Conservation (phyloP, 1,284 basidiomycete species). For the Pascua guehoae region DNA sequence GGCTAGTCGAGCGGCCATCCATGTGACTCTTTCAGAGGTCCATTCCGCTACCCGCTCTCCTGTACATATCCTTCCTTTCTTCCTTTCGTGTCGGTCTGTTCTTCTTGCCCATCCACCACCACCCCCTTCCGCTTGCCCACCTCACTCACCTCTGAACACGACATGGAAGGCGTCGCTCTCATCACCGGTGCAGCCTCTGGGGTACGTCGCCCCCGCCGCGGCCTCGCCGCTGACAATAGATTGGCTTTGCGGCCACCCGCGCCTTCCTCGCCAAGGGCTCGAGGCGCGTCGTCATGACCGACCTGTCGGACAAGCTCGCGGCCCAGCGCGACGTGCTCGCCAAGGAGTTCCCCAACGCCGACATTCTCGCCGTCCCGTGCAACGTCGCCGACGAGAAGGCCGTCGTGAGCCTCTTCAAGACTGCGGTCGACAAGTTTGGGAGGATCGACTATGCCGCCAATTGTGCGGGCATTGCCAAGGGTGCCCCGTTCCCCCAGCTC, state of each 20-base stretch:
- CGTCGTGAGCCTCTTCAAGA: constrained; percentile 8
- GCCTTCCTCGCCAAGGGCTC: constrained; percentile 7
- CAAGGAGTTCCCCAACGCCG: not conserved
- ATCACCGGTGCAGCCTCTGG: constrained; percentile 19
- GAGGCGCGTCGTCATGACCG: constrained; percentile 1
- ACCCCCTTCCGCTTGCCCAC: too few species aligned
- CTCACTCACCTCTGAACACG: not conserved
- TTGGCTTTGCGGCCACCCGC: constrained; percentile 3
- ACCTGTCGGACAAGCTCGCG: not conserved
- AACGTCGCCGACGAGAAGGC: constrained; percentile 12
- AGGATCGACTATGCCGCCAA: constrained; percentile 37
- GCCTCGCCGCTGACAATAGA: constrained; percentile 2
- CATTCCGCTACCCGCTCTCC: too few species aligned
- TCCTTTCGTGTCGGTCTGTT: too few species aligned
- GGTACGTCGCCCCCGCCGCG: not conserved
- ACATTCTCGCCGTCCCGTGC: constrained; percentile 4
- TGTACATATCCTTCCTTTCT: too few species aligned
- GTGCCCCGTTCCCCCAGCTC: not conserved
- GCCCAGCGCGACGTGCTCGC: not conserved
- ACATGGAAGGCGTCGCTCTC: constrained; percentile 13
- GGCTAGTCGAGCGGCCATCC: too few species aligned
- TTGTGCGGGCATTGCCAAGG: constrained; percentile 15
- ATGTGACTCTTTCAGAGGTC: too few species aligned
- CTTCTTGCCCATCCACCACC: too few species aligned
- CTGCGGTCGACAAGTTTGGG: constrained; percentile 19